Evolutionary conservation across 345 rosid species (phyloP).

Genomic region (Streptanthus diversifolius): DNA sequence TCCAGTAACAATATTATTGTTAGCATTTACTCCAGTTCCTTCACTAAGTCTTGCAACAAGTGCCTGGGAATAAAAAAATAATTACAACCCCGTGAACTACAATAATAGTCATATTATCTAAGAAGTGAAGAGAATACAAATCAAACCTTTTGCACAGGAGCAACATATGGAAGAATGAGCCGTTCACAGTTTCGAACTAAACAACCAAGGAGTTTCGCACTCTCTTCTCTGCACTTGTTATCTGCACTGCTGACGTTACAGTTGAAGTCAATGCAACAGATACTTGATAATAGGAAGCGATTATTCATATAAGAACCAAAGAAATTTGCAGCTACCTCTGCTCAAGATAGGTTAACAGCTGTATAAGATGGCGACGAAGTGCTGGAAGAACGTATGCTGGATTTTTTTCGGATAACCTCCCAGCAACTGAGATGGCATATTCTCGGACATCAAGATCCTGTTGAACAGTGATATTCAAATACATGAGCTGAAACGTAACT

Average conservation of each 20-base stretch:
- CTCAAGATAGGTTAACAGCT: constrained; percentile 87
- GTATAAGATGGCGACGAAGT: constrained; percentile 98
- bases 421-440: constrained; percentile 91
- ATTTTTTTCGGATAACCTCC: constrained; percentile 93
- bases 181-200: constrained; percentile 96
- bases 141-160: constrained; percentile 94
- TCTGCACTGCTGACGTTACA: constrained; percentile 85
- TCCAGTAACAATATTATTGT: constrained; percentile 84
- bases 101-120: constrained; percentile 9
- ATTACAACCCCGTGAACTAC: constrained; percentile 14
- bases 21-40: constrained; percentile 79
- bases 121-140: constrained; percentile 26
- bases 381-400: constrained; percentile 99
- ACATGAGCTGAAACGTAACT: constrained; percentile 7
- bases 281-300: constrained; percentile 16
- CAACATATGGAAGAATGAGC: constrained; percentile 80
- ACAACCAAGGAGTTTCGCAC: constrained; percentile 94
- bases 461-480: constrained; percentile 26
- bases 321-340: constrained; percentile 59
- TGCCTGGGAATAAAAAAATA: constrained; percentile 55
- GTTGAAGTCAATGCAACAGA: constrained; percentile 37
- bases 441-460: constrained; percentile 96
- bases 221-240: constrained; percentile 96
- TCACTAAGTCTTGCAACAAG: constrained; percentile 89
- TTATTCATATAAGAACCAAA: not conserved